Evolutionary conservation across 2,329 filamentous ascomycete species (phyloP), one percentile per base, ranked within the genome.

Genomic region (Epichloe brachyelytri): DNA sequence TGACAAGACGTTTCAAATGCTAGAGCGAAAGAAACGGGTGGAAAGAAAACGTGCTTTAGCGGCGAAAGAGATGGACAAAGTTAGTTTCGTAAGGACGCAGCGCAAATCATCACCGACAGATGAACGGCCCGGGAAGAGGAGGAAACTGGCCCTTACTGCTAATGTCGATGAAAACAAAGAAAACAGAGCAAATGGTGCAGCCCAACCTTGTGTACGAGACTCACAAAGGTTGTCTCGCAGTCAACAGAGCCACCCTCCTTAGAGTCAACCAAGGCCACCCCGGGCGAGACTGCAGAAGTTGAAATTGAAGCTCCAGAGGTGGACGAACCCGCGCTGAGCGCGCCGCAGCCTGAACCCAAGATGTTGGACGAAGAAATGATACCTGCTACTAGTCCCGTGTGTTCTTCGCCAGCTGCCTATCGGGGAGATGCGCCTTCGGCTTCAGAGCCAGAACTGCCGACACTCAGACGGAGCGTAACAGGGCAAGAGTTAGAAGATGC

Each of bases 21-120:
- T 65, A 43, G 62, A 66, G n/a, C 66, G 71, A 12, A 65, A 62
- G 7, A 66, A 63, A 26, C 65, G 59, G 37, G 70, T 65, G 3
- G 65, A 66, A 15, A 57, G 58, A 40, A 73, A 66, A 49, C 66
- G 68, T 37, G 65, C 69, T 1, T 62, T 66, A 20, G 72, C 69
- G 3, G 63, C 67, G 1, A 64, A 68, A 53, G 64, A 69, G 36
- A 64, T 76, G 53, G 65, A 63, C 1, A 65, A 61, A 11, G 70
- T 76, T n/a, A 67, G 62, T 48, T 63, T 74, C 4, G 55, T 58
- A 8, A 60, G 62, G 6, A 56, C 57, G 22, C 46, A 55, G 11
- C 57, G 54, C 34, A 54, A 56, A 7, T 53, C 33, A 38, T 49
- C 33, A 20, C 19, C 53, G 11, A 58, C 59, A 0, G 48, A 44